phyloP scores from a whole-genome alignment of 768 basidiomycete species.

The Boletus eberwhitei region DNA sequence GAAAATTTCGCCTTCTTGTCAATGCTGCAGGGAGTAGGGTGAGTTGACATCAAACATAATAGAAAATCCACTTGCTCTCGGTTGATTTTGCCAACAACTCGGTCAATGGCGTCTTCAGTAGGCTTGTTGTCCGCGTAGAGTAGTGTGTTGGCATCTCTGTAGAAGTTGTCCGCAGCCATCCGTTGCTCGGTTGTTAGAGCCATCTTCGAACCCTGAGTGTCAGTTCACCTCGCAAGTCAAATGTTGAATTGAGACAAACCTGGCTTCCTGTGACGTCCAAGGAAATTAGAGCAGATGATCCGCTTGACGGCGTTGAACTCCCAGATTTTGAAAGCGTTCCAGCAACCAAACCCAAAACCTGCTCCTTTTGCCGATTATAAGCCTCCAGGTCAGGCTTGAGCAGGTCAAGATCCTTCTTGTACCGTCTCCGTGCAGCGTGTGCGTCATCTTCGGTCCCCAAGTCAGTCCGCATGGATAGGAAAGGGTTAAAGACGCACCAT shows the following conservation, averaged over 20 bases:
- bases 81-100: conserved; percentile 89
- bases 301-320: conserved; percentile 29
- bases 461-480: not conserved
- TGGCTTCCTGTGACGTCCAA: conserved; percentile 50
- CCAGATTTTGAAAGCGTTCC: conserved; percentile 54
- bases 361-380: conserved; percentile 88
- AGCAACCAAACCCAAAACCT: conserved; percentile 70
- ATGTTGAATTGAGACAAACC: conserved; percentile 30
- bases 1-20: conserved; percentile 91
- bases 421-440: conserved; percentile 82
- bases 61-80: conserved; percentile 64
- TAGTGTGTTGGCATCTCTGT: conserved; percentile 90
- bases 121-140: conserved; percentile 96
- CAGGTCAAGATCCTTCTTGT: conserved; percentile 87
- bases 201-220: conserved; percentile 34
- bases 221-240: conserved; percentile 1
- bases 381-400: conserved; percentile 84
- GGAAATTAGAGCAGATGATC: conserved; percentile 39
- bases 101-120: conserved; percentile 90
- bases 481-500: conserved; percentile 52
- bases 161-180: conserved; percentile 75
- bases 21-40: conserved; percentile 46
- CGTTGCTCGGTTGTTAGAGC: conserved; percentile 58
- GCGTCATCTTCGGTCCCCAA: conserved; percentile 64
- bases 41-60: not conserved